These are phyloP conservation scores for Candida silvatica DNA, from an alignment of 805 yeast genomes.

Conservation along the genomic window DNA sequence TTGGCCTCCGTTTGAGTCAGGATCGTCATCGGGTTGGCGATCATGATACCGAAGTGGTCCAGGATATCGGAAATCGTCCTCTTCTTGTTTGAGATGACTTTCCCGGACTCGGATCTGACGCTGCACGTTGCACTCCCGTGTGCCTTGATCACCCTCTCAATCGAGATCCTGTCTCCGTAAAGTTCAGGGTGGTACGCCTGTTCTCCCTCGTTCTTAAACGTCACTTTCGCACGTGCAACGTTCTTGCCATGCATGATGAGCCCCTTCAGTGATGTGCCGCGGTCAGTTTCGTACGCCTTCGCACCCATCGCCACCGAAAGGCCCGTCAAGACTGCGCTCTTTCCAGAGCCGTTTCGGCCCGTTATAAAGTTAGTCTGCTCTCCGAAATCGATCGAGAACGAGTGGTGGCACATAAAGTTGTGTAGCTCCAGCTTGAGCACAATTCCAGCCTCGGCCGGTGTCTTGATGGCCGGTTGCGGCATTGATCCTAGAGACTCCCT, in stretches of 20 bases:
- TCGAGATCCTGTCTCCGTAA: conserved; percentile 60
- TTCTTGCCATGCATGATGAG: conserved; percentile 71
- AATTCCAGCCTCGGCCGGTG: conserved; percentile 51
- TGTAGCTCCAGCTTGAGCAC: conserved; percentile 53
- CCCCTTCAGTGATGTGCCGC: conserved; percentile 66
- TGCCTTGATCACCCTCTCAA: conserved; percentile 57
- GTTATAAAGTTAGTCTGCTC: conserved; percentile 79
- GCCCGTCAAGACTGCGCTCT: conserved; percentile 82
- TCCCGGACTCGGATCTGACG: conserved; percentile 44
- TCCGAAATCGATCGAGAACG: conserved; percentile 67
- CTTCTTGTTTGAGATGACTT: conserved; percentile 50
- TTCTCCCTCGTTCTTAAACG: conserved; percentile 54
- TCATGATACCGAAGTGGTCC: conserved; percentile 63
- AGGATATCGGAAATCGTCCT: conserved; percentile 60
- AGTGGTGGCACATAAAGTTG: conserved; percentile 87
- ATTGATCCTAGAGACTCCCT: too few relatives aligned
- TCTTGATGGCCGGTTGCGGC: conserved; percentile 2
- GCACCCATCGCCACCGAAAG: conserved; percentile 84
- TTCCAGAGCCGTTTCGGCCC: conserved; percentile 90
- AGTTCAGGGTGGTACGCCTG: conserved; percentile 55
- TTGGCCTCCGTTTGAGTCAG: conserved; percentile 92
- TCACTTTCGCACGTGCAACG: conserved; percentile 59
- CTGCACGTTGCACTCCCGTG: conserved; percentile 46
- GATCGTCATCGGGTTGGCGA: conserved; percentile 88
- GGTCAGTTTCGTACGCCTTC: conserved; percentile 75